Conservation (phyloP, 179 eudicot species). For the Silene noctiflora region DNA sequence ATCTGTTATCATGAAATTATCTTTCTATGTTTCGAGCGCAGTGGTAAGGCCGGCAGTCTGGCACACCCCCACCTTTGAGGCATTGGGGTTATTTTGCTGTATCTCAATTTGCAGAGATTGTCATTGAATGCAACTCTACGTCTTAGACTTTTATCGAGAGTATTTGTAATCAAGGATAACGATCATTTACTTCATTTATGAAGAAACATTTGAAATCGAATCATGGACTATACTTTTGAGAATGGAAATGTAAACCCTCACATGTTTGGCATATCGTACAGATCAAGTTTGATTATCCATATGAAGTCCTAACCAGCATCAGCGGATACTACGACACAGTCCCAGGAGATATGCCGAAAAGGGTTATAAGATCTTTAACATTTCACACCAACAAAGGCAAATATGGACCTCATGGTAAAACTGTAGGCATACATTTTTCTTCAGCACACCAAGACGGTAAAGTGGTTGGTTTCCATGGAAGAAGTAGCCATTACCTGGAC, state of each 20-base stretch:
- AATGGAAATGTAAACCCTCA: not conserved
- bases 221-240: too few relatives aligned
- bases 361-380: slow-evolving; percentile 34
- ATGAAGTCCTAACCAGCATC: slow-evolving; percentile 31
- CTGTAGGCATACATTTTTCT: slow-evolving; percentile 30
- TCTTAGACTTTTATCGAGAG: not conserved
- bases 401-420: slow-evolving; percentile 43
- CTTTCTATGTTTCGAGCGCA: not conserved
- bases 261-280: slow-evolving; percentile 17
- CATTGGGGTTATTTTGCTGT: too few relatives aligned
- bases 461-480: slow-evolving; percentile 45
- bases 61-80: not conserved
- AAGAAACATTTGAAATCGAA: too few relatives aligned
- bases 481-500: slow-evolving; percentile 36
- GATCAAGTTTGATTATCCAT: slow-evolving; percentile 39
- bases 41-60: too few relatives aligned
- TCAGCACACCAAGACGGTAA: slow-evolving; percentile 28
- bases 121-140: not conserved
- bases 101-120: not conserved
- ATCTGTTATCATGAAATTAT: not conserved
- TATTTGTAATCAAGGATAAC: not conserved
- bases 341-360: slow-evolving; percentile 25
- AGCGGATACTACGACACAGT: slow-evolving; percentile 35
- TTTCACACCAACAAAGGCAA: slow-evolving; percentile 36
- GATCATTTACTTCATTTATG: not conserved